Evolutionary conservation across 1,139 yeast species (phyloP).

Genomic region (Candida tunisiensis): DNA sequence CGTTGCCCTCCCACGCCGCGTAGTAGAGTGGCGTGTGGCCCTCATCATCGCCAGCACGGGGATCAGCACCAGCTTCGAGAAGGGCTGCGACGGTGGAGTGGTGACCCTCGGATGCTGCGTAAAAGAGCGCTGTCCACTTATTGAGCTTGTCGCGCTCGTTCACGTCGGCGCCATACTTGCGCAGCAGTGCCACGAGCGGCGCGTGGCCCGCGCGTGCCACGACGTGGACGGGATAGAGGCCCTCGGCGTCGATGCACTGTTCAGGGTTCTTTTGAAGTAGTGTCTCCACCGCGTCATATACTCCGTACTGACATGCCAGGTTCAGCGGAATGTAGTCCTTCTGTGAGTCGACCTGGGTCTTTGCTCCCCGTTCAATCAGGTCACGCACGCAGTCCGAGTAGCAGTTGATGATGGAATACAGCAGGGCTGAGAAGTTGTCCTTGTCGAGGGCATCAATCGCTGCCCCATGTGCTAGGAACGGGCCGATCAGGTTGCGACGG

Average conservation of each 20-base stretch:
- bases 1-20: slow-evolving; percentile 90
- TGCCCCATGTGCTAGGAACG: slow-evolving; percentile 19
- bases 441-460: slow-evolving; percentile 22
- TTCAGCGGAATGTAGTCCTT: slow-evolving; percentile 61
- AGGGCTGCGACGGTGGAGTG: slow-evolving; percentile 52
- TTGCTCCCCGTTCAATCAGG: slow-evolving; percentile 26
- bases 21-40: slow-evolving; percentile 73
- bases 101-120: slow-evolving; percentile 81
- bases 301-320: slow-evolving; percentile 80
- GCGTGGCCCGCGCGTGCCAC: slow-evolving; percentile 75
- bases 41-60: slow-evolving; percentile 64
- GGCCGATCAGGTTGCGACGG: slow-evolving; percentile 16
- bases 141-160: slow-evolving; percentile 71
- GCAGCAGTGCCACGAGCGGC: slow-evolving; percentile 47
- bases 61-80: slow-evolving; percentile 55
- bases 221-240: slow-evolving; percentile 75
- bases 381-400: slow-evolving; percentile 38
- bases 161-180: slow-evolving; percentile 60
- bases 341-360: slow-evolving; percentile 22
- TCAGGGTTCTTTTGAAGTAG: slow-evolving; percentile 26
- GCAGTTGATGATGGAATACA: slow-evolving; percentile 60
- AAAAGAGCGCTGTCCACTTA: slow-evolving; percentile 88
- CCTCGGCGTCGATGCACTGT: slow-evolving; percentile 59
- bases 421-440: slow-evolving; percentile 43
- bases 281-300: slow-evolving; percentile 50